These are phyloP conservation scores for Phytophthora pini DNA, from an alignment of 352 stramenopile genomes.

Conservation along the genomic window DNA sequence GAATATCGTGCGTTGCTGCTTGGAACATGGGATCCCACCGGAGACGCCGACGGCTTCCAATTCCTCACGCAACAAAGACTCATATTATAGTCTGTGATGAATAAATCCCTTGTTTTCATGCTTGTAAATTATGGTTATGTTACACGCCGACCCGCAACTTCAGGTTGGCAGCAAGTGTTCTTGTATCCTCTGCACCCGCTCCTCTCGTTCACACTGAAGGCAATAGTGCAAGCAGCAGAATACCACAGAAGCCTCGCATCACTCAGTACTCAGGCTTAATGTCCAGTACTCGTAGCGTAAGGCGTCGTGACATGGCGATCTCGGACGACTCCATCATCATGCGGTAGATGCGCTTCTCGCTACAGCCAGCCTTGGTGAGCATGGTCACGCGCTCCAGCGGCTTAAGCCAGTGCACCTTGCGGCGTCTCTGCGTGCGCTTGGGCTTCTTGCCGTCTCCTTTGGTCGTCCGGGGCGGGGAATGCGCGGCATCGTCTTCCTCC, in stretches of 20 bases:
- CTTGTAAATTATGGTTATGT: conserved; percentile 33
- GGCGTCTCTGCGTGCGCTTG: conserved; percentile 38
- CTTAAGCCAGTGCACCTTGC: conserved; percentile 70
- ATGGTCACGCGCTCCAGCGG: conserved; percentile 65
- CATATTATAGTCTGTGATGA: neutral
- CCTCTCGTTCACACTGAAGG: too few relatives aligned
- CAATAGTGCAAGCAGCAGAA: too few relatives aligned
- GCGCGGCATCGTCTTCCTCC: conserved; percentile 12
- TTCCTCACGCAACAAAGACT: neutral
- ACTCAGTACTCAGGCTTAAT: conserved; percentile 16
- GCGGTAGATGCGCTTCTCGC: conserved; percentile 68
- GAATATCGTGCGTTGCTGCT: too few relatives aligned
- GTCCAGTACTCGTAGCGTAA: conserved; percentile 50
- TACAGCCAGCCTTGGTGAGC: conserved; percentile 70
- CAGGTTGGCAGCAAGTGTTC: neutral
- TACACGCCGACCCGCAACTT: neutral
- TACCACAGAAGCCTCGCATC: too few relatives aligned
- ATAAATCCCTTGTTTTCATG: conserved; percentile 4
- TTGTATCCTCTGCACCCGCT: neutral
- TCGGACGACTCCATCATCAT: conserved; percentile 76
- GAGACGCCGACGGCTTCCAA: neutral
- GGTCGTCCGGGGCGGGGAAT: conserved; percentile 1
- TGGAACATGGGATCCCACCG: neutral
- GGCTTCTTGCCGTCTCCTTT: conserved; percentile 23
- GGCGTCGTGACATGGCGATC: conserved; percentile 69